Percentiles rank a stretch among this genome's conserved stretches.
Conservation (phyloP, 805 yeast species). For the Clavispora carvajalis region DNA sequence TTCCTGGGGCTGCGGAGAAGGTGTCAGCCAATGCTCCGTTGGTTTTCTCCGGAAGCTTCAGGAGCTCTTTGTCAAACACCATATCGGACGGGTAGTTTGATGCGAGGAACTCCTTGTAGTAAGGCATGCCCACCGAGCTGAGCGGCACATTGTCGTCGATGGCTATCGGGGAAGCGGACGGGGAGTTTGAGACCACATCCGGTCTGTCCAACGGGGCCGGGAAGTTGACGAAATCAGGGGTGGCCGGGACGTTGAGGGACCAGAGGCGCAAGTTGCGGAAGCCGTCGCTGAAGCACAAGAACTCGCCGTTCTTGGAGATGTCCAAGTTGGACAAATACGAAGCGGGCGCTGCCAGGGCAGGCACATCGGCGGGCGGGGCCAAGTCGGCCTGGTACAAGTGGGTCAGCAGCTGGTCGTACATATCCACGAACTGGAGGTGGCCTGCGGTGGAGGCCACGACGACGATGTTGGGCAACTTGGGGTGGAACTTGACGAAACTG, state of each 20-base stretch:
- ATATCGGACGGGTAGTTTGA: slow-evolving; percentile 74
- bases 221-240: slow-evolving; percentile 31
- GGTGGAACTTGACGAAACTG: slow-evolving; percentile 75
- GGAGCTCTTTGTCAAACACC: slow-evolving; percentile 53
- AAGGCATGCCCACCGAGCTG: slow-evolving; percentile 78
- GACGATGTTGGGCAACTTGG: slow-evolving; percentile 73
- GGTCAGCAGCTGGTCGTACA: slow-evolving; percentile 68
- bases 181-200: slow-evolving; percentile 26
- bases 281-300: slow-evolving; percentile 62
- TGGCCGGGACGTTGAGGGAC: slow-evolving; percentile 40
- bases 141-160: slow-evolving; percentile 51
- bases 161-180: slow-evolving; percentile 16
- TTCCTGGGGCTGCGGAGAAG: neutral
- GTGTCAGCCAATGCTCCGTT: slow-evolving; percentile 41
- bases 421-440: slow-evolving; percentile 79
- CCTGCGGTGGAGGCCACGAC: slow-evolving; percentile 73
- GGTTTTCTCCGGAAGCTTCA: slow-evolving; percentile 53
- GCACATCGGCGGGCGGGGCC: slow-evolving; percentile 2
- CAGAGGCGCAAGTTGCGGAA: slow-evolving; percentile 61
- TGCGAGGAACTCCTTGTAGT: slow-evolving; percentile 66
- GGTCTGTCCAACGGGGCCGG: slow-evolving; percentile 51
- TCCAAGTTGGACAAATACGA: slow-evolving; percentile 45
- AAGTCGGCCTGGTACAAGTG: slow-evolving; percentile 64
- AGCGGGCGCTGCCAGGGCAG: slow-evolving; percentile 4
- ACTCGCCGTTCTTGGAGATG: slow-evolving; percentile 70